Evolutionary conservation across 2,329 filamentous ascomycete genomes (phyloP).

Genomic region (Colletotrichum sp.): DNA sequence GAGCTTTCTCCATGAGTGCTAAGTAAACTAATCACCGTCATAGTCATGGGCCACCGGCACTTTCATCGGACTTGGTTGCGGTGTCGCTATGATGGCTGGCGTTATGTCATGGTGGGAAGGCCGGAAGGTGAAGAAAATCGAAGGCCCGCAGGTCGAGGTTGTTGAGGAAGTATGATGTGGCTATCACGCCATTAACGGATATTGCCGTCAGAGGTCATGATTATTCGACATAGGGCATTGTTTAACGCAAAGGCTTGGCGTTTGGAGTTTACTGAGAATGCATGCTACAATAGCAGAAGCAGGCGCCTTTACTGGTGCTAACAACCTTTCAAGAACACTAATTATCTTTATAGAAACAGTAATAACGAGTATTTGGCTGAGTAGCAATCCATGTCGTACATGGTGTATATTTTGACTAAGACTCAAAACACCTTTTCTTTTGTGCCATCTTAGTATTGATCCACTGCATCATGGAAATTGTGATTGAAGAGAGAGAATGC

Average conservation of each 20-base stretch:
- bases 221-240: neutral
- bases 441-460: no score
- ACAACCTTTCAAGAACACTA: neutral
- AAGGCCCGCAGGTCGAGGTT: constrained; percentile 25
- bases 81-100: constrained; percentile 28
- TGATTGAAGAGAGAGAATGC: no score
- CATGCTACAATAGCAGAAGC: neutral
- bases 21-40: neutral
- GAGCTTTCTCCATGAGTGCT: neutral
- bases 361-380: neutral
- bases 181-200: rapidly evolving
- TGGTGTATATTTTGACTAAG: no score
- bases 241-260: neutral
- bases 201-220: neutral
- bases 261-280: neutral
- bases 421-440: no score
- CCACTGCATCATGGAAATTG: no score
- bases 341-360: rapidly evolving
- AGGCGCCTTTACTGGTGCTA: rapidly evolving
- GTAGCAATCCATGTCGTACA: no score
- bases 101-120: constrained; percentile 31
- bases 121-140: constrained; percentile 29
- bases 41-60: constrained; percentile 26
- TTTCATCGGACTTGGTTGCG: constrained; percentile 28
- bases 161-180: constrained; percentile 4